Evolutionary conservation across 2,329 filamentous ascomycete species (phyloP).

Genomic region (Diplodia seriata): DNA sequence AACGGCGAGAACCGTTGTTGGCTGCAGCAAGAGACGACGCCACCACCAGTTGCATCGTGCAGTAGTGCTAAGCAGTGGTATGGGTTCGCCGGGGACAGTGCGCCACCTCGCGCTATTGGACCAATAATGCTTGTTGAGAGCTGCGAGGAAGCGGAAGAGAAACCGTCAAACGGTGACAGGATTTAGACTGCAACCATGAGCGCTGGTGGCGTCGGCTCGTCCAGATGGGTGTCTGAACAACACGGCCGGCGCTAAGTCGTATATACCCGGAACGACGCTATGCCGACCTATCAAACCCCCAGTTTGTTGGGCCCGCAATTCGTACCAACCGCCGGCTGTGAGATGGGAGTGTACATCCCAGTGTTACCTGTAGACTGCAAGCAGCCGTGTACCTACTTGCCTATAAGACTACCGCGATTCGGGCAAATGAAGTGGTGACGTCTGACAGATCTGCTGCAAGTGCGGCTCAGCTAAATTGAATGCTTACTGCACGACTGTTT

Average conservation of each 20-base stretch:
- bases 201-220: background rate
- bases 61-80: background rate
- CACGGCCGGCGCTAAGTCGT: background rate
- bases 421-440: background rate
- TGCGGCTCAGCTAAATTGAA: too few relatives aligned
- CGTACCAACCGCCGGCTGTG: too few relatives aligned
- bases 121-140: background rate
- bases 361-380: background rate
- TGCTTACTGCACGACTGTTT: background rate
- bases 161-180: background rate
- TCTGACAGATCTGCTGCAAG: background rate
- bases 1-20: conserved; percentile 2
- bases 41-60: background rate
- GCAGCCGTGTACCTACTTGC: background rate
- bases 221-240: too few relatives aligned
- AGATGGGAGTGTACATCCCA: background rate
- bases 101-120: background rate
- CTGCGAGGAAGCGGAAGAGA: background rate
- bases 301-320: too few relatives aligned
- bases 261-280: background rate
- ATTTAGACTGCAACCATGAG: background rate
- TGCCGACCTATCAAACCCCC: background rate
- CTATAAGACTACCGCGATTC: background rate
- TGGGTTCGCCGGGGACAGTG: background rate
- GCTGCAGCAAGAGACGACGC: background rate